Evolutionary conservation across 129 eudicot genomes (phyloP).

Genomic region (Deinandra increscens): DNA sequence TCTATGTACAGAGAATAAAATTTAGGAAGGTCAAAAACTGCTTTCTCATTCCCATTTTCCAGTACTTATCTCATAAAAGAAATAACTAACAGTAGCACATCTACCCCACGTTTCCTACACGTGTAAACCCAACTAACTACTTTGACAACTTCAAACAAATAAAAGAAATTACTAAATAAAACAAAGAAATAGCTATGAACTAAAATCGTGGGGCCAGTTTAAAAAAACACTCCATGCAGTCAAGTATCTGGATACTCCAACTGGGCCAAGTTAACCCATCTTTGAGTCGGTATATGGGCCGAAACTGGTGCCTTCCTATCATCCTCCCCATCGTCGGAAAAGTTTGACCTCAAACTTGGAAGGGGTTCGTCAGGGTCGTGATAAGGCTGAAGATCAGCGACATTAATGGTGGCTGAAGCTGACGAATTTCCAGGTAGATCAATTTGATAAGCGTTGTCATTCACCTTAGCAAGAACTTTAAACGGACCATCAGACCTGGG

Average conservation of each 20-base stretch:
- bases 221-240: not conserved
- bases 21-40: not conserved
- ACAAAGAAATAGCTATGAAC: conserved; percentile 1
- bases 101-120: conserved; percentile 6
- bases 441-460: too few relatives aligned
- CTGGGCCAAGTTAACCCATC: not conserved
- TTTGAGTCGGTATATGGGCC: conserved; percentile 1
- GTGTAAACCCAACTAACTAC: not conserved
- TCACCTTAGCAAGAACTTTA: too few relatives aligned
- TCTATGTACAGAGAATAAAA: not conserved
- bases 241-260: not conserved
- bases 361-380: too few relatives aligned
- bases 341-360: too few relatives aligned
- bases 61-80: not conserved
- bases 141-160: not conserved
- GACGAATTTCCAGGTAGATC: too few relatives aligned
- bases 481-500: too few relatives aligned
- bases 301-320: not conserved
- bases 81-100: not conserved
- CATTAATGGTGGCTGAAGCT: too few relatives aligned
- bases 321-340: too few relatives aligned
- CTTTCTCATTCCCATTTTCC: not conserved
- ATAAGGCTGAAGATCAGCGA: too few relatives aligned
- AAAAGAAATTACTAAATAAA: not conserved
- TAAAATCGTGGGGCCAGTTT: not conserved